phyloP scores from a whole-genome alignment of 2,329 filamentous ascomycete species.

The Pezicula neosporulosa region DNA sequence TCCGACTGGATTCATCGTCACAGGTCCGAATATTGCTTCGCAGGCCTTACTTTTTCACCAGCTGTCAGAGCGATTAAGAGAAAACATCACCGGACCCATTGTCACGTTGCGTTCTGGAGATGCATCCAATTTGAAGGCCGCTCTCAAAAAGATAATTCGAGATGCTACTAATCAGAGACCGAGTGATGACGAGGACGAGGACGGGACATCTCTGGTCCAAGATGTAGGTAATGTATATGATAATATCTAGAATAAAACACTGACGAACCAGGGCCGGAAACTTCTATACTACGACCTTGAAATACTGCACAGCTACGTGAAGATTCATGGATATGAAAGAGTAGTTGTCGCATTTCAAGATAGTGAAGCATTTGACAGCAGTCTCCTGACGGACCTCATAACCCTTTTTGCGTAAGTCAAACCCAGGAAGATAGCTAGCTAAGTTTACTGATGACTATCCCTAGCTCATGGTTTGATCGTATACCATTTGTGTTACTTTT shows the following conservation, averaged over 20 bases:
- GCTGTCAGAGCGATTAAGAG: slow-evolving; percentile 53
- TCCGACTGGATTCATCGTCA: slow-evolving; percentile 69
- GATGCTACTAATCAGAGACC: slow-evolving; percentile 51
- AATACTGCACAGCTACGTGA: slow-evolving; percentile 59
- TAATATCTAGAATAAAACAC: background rate
- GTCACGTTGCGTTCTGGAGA: slow-evolving; percentile 68
- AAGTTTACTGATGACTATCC: slow-evolving; percentile 4
- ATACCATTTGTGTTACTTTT: slow-evolving; percentile 77
- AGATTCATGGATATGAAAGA: slow-evolving; percentile 48
- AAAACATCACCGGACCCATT: slow-evolving; percentile 49
- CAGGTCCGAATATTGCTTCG: slow-evolving; percentile 74
- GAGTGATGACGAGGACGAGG: slow-evolving; percentile 49
- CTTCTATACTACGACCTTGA: slow-evolving; percentile 78
- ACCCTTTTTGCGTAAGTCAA: slow-evolving; percentile 59
- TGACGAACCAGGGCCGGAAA: slow-evolving; percentile 48
- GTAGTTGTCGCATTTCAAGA: slow-evolving; percentile 76
- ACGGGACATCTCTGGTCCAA: slow-evolving; percentile 37
- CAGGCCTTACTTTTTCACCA: slow-evolving; percentile 73
- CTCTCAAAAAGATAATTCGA: slow-evolving; percentile 70
- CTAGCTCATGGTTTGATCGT: slow-evolving; percentile 65
- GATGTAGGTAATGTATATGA: slow-evolving; percentile 37
- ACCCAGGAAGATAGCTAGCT: background rate
- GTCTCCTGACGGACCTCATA: slow-evolving; percentile 68
- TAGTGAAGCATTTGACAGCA: slow-evolving; percentile 75
- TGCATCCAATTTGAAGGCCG: slow-evolving; percentile 68